phyloP scores from a whole-genome alignment of 176 grass and related monocot genomes.

The Hyparrhenia diplandra region DNA sequence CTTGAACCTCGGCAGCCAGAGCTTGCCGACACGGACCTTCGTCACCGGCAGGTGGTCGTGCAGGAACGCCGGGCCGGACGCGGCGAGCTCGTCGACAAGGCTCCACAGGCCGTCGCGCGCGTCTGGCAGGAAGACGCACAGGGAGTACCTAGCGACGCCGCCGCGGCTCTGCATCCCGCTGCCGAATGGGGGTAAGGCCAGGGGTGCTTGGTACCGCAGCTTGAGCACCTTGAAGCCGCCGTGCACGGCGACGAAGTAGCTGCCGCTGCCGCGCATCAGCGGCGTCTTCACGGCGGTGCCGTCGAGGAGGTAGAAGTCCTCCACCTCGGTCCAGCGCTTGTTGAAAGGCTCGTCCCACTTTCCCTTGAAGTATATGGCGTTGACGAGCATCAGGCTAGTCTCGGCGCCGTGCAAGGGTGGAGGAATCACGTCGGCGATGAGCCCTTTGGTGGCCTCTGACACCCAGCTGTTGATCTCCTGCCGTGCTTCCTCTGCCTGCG shows the following conservation, averaged over 20 bases:
- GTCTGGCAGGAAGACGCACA: background rate
- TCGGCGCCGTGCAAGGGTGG: rapidly evolving
- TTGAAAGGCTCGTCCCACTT: background rate
- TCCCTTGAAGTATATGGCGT: background rate
- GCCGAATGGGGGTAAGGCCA: background rate
- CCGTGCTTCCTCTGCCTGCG: no score
- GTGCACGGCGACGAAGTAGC: background rate
- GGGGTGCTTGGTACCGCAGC: background rate
- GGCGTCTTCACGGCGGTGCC: background rate
- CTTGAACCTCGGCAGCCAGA: background rate
- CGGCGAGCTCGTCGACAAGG: background rate
- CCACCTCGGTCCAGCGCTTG: background rate
- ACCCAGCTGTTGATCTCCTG: no score
- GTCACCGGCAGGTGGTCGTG: background rate
- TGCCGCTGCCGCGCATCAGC: background rate
- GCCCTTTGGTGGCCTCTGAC: no score
- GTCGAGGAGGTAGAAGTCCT: background rate
- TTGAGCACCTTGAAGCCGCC: background rate
- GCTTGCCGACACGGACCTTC: background rate
- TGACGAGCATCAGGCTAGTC: background rate
- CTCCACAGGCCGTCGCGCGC: background rate
- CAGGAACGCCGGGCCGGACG: background rate
- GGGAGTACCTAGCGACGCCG: background rate
- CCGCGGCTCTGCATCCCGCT: no score
- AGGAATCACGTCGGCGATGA: no score